Base-by-base conservation (phyloP, 2,329 filamentous ascomycete species). In the Penicillium sp. region DNA sequence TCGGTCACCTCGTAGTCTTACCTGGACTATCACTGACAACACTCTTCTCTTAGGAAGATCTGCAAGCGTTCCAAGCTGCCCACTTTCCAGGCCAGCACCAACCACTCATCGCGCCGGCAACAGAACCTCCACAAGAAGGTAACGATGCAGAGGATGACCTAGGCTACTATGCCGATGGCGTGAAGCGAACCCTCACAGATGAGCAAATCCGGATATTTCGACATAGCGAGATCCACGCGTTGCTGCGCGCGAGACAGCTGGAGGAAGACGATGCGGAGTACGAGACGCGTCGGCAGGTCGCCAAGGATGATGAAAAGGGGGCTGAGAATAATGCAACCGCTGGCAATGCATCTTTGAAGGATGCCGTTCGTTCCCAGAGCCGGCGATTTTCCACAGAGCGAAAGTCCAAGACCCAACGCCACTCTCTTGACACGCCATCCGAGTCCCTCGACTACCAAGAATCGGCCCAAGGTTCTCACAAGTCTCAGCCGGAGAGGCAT, bases 181-280 rank as follows among this genome's bases (percentile, higher is more conserved):
- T 83, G 51, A 93, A 93, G 65, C 85, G 91, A 32, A 95, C 89
- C 14, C 75, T 97, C 59, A 96, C 90, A 8, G 87, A 96, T 61
- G 87, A 89, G 58, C 87, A 96, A 72, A 88, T 96, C 57, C 81
- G 81, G 43, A 91, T 95, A 51, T 96, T 96, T 65, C 79, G 90
- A 51, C 88, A 94, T 63, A 91, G 87, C 2, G 91, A 97, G 67
- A 78, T 95, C 18, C 84, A 93, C 61, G 70, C 80, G 10, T 72
- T 95, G 31, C 73, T 87, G 22, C 80, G 80, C 51, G 73, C 77
- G 49, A 65, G 62, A 44, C 62, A 71, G 52, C 49, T 68, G 9
- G 50, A 59, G 44, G 51, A 61, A 36, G 65, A 71, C 41, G 54
- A 63, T n/a, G 57, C 58, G 10, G 49, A 50, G 22, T 51, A 55